A percentile compares a stretch with the other conserved stretches of the same genome.
Conservation (phyloP, 306 rosid genomes). For the Glycine latifolia region DNA sequence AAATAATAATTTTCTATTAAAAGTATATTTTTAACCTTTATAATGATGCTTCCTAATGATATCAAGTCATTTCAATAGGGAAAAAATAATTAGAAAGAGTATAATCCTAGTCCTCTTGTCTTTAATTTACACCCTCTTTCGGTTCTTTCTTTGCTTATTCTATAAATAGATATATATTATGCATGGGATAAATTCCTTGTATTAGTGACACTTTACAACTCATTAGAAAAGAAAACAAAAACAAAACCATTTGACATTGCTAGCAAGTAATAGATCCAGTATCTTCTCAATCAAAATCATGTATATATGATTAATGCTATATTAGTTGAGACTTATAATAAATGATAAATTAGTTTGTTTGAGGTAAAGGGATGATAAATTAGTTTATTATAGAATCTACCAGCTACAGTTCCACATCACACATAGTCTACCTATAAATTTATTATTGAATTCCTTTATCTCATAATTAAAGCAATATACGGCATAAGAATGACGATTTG, state of each 20-base stretch:
- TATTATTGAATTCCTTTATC: slow-evolving; percentile 12
- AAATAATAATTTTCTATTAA: slow-evolving; percentile 23
- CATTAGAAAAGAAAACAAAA: slow-evolving; percentile 22
- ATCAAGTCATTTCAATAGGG: slow-evolving; percentile 22
- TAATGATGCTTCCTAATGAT: slow-evolving; percentile 41
- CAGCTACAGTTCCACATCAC: slow-evolving; percentile 15
- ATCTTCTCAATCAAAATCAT: slow-evolving; percentile 44
- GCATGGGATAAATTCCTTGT: slow-evolving; percentile 47
- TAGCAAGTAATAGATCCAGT: slow-evolving; percentile 36
- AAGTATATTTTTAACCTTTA: slow-evolving; percentile 23
- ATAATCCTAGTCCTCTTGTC: background rate
- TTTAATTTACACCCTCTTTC: slow-evolving; percentile 37
- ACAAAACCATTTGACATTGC: slow-evolving; percentile 18
- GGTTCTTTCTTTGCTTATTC: slow-evolving; percentile 43
- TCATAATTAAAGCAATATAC: slow-evolving; percentile 35
- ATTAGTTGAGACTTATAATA: background rate
- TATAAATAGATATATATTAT: slow-evolving; percentile 42
- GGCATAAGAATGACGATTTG: slow-evolving; percentile 19
- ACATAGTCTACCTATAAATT: background rate
- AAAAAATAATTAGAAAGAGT: background rate
- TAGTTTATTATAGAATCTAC: slow-evolving; percentile 55
- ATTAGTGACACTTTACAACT: slow-evolving; percentile 51
- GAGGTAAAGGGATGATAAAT: slow-evolving; percentile 30
- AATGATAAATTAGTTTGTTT: slow-evolving; percentile 48
- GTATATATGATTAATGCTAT: background rate